Base-by-base conservation (phyloP, 2,329 filamentous ascomycete genomes). In the Furcasterigmium sp. region DNA sequence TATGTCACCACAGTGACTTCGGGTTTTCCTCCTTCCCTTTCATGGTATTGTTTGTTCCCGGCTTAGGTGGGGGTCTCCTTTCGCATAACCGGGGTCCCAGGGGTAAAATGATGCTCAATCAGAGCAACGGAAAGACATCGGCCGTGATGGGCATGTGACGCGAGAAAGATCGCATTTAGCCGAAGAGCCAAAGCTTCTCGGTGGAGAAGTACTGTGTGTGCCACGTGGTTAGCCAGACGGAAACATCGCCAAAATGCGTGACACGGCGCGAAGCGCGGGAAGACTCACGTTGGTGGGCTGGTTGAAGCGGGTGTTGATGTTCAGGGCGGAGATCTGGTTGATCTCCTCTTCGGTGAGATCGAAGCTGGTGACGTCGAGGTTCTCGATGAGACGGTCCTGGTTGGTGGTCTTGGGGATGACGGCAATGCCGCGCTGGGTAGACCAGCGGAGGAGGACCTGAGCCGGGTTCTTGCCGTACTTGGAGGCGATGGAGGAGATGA, bases 361-460 rank as follows among this genome's bases (percentile, higher is more conserved):
- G 59, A 87, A 91, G 49, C 67, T 68, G 50, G 70, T 77, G 49
- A 81, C 78, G 52, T 82, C 76, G 51, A 91, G 67, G 67, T 89
- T 89, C 69, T 84, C 72, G 46, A 68, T 61, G 61, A 88, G 73
- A 52, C 69, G 52, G 18, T 59, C 69, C 49, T 51, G 58, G 52
- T 63, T 75, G 65, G 64, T 84, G 50, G 77, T 84, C 78, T 91
- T 91, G 54, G 87, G 87, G 55, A 93, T 93, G 54, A 93, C 85
- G 38, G 87, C 85, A 44, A 93, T 72, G 25, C 81, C 82, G 40
- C 85, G 77, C 74, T 94, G 88, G 14, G 89, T 94, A 18, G 88
- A 81, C 90, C 90, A 95, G 55, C 89, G 79, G 53, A 95, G 75
- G 48, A 95, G 75, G 21, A 95, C 75, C 75, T 95, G 89, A 14